Base-by-base conservation (phyloP, 192 early-diverging fungal genomes). In the Kappamyces sp. region DNA sequence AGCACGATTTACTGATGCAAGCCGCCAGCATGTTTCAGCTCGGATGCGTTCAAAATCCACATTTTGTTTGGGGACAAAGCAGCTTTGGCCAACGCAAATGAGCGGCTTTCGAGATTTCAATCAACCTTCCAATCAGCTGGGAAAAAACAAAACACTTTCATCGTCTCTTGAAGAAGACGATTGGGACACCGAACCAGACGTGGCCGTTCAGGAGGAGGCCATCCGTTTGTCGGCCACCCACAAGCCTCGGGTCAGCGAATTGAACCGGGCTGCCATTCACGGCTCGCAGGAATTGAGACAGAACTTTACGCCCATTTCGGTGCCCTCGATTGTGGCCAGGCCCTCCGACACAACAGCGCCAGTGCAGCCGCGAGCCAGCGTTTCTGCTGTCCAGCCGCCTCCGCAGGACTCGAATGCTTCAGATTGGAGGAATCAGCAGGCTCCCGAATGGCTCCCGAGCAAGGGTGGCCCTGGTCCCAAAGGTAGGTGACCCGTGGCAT, bases 131-230 rank as follows among this genome's bases (percentile, higher is more conserved):
- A 11, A 37, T 65, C 34, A 36, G 9, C 22, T 22, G n/a, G 46
- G 38, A 2, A 32, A 39, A 46, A 39, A 43, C 46, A 61, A 61
- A 32, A 70, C 68, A 6, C 46, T 70, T 2, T 47, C 45, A 30
- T 53, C 47, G 45, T 64, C 63, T 6, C 22, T 62, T 0, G 68
- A 70, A 54, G 67, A 64, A 35, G 67, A 69, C 64, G 68, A 70
- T 41, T 70, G 68, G 68, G 36, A 60, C 29, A 59, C 59, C 11
- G 43, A 22, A 4, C 49, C 37, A 54, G 14, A n/a, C 31, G 12
- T 12, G 2, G 31, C 61, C 45, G 29, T 34, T 40, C 45, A 42
- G 4, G 30, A 43, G 11, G 46, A 36, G 14, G 1, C 49, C 4
- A 42, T 39, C 33, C 22, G 22, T 11, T 29, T 46, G 22, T 54